Evolutionary conservation across 2,329 filamentous ascomycete genomes (phyloP).

Genomic region (Dryadomyces quercus-mongolicae): DNA sequence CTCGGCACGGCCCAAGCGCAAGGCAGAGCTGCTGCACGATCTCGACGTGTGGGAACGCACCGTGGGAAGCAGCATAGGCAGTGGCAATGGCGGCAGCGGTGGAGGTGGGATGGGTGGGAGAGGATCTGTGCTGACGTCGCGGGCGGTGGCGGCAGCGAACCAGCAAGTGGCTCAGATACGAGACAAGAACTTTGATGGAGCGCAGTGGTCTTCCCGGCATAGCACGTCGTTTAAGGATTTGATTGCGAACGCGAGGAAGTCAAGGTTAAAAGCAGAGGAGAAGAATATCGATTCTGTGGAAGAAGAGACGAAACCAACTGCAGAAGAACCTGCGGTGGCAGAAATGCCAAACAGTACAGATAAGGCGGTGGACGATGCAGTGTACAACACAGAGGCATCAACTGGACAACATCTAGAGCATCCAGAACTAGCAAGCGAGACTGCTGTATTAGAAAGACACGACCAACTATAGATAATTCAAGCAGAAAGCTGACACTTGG

Average conservation of each 20-base stretch:
- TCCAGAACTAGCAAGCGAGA: background rate
- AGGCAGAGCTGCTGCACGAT: constrained; percentile 62
- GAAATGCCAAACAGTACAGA: no score
- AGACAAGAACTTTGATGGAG: constrained; percentile 79
- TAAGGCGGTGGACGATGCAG: background rate
- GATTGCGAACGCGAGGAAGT: constrained; percentile 61
- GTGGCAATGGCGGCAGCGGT: constrained; percentile 21
- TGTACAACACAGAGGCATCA: background rate
- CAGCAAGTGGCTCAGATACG: constrained; percentile 45
- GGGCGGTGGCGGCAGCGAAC: constrained; percentile 11
- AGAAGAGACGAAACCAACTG: background rate
- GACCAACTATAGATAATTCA: background rate
- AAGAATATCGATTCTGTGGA: background rate
- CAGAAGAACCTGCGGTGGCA: background rate
- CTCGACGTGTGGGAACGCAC: constrained; percentile 80
- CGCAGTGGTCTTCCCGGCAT: constrained; percentile 63
- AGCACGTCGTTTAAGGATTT: constrained; percentile 65
- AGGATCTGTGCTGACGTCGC: constrained; percentile 2
- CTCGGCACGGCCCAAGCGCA: constrained; percentile 57
- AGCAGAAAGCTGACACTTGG: background rate
- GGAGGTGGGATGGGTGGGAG: background rate
- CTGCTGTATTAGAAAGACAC: background rate
- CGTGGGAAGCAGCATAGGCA: constrained; percentile 41
- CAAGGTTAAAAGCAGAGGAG: constrained; percentile 26
- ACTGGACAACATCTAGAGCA: background rate